Conservation (phyloP, 495 filamentous ascomycete species). For the Thozetella sp. region DNA sequence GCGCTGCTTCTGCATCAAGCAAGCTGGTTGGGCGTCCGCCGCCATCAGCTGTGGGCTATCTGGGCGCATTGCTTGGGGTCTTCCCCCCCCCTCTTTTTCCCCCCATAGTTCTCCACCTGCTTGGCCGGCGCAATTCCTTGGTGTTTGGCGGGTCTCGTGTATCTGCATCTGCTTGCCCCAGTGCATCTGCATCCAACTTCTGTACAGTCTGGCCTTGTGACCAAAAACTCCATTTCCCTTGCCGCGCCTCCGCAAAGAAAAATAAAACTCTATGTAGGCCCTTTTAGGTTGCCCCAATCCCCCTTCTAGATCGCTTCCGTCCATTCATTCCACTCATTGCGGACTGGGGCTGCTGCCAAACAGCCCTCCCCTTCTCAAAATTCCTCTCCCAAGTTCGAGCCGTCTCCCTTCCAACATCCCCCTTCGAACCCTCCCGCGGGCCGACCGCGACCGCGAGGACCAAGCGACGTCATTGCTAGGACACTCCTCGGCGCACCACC, state of each 20-base stretch:
- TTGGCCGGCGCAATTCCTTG: neutral
- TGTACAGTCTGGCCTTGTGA: neutral
- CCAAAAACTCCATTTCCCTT: neutral
- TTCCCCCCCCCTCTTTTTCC: neutral
- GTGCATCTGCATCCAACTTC: neutral
- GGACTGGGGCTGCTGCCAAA: slow-evolving; percentile 60
- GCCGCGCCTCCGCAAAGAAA: neutral
- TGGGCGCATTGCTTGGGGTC: neutral
- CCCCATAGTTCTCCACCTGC: no score
- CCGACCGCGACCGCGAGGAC: slow-evolving; percentile 26
- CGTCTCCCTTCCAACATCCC: slow-evolving; percentile 65
- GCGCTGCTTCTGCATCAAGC: no score
- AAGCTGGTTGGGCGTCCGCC: no score
- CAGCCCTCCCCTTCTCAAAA: slow-evolving; percentile 59
- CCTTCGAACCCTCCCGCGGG: slow-evolving; percentile 54
- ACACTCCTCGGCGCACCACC: slow-evolving; percentile 29
- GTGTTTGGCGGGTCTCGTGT: slow-evolving; percentile 2
- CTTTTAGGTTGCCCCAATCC: slow-evolving; percentile 9
- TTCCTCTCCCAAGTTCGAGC: slow-evolving; percentile 51
- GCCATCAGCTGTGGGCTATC: neutral
- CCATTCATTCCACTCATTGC: slow-evolving; percentile 22
- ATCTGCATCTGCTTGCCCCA: slow-evolving; percentile 1
- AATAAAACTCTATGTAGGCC: slow-evolving; percentile 2
- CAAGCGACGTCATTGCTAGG: slow-evolving; percentile 41
- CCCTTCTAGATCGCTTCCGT: slow-evolving; percentile 9